Conservation (phyloP, 495 filamentous ascomycete genomes). For the Aspergillus mulundensis region DNA sequence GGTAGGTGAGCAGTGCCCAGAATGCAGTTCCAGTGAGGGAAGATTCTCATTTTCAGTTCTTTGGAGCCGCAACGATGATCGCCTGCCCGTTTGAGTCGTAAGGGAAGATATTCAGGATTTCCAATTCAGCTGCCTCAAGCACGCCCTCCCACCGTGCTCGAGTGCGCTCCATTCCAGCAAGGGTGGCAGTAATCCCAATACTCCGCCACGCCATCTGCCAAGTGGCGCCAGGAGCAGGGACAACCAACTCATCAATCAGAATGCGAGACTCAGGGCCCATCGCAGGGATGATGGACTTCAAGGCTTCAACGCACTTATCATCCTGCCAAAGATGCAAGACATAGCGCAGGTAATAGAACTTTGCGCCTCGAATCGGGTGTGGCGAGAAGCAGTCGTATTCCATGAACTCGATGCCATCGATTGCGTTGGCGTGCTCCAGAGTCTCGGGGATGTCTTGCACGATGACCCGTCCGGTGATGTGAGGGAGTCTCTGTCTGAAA, state of each 20-base stretch:
- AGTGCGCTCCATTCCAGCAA: conserved; percentile 9
- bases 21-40: too few relatives aligned
- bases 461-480: conserved; percentile 36
- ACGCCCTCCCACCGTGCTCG: background rate
- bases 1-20: too few relatives aligned
- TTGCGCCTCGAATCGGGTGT: conserved; percentile 35
- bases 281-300: conserved; percentile 36
- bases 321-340: conserved; percentile 49
- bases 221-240: background rate
- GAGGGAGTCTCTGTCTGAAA: conserved; percentile 27
- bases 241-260: conserved; percentile 13
- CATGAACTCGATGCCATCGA: conserved; percentile 26
- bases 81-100: too few relatives aligned
- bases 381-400: conserved; percentile 43
- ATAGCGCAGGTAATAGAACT: conserved; percentile 24
- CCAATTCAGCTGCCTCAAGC: conserved; percentile 1
- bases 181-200: background rate
- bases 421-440: conserved; percentile 34
- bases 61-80: too few relatives aligned
- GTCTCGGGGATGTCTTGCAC: conserved; percentile 47
- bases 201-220: background rate
- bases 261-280: conserved; percentile 27
- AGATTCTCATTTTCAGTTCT: too few relatives aligned
- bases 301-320: conserved; percentile 30
- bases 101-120: too few relatives aligned